phyloP scores from a whole-genome alignment of 2,329 filamentous ascomycete species.

The Neoascochyta sp. region DNA sequence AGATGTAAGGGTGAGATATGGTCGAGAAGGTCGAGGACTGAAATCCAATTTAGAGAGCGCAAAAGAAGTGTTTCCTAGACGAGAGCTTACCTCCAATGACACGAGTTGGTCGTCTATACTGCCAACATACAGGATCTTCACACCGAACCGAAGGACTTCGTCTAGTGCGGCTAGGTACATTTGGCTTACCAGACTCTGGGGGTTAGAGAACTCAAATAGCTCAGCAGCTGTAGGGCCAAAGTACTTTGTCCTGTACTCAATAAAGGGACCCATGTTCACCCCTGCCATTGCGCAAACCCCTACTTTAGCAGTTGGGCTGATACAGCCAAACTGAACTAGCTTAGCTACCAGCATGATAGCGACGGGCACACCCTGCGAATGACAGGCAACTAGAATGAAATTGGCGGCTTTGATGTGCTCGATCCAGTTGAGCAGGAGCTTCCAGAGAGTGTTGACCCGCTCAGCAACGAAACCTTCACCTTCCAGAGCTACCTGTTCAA shows the following conservation, averaged over 20 bases:
- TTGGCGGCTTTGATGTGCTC: slow-evolving; percentile 84
- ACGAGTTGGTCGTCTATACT: slow-evolving; percentile 97
- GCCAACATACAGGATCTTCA: slow-evolving; percentile 80
- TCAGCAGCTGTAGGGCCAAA: slow-evolving; percentile 90
- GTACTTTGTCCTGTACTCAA: slow-evolving; percentile 84
- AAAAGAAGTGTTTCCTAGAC: background rate
- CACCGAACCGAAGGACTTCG: slow-evolving; percentile 71
- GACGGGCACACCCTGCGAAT: slow-evolving; percentile 94
- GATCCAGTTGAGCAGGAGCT: slow-evolving; percentile 89
- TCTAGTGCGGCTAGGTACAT: slow-evolving; percentile 75
- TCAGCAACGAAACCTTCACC: slow-evolving; percentile 91
- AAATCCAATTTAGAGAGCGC: slow-evolving; percentile 48
- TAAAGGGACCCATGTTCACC: slow-evolving; percentile 88
- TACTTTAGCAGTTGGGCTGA: slow-evolving; percentile 66
- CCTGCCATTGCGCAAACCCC: slow-evolving; percentile 88
- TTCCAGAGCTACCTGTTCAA: slow-evolving; percentile 91
- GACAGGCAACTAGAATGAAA: slow-evolving; percentile 86
- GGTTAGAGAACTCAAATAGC: slow-evolving; percentile 87
- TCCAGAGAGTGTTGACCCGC: slow-evolving; percentile 89
- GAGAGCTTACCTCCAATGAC: slow-evolving; percentile 68
- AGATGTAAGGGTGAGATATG: slow-evolving; percentile 86
- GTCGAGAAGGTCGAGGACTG: slow-evolving; percentile 82
- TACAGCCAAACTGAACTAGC: slow-evolving; percentile 82
- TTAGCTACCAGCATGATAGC: slow-evolving; percentile 89
- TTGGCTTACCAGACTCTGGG: slow-evolving; percentile 75